Percentiles rank a stretch among this genome's conserved stretches.
Conservation (phyloP, 192 early-diverging fungal genomes). For the Gigaspora rosea region DNA sequence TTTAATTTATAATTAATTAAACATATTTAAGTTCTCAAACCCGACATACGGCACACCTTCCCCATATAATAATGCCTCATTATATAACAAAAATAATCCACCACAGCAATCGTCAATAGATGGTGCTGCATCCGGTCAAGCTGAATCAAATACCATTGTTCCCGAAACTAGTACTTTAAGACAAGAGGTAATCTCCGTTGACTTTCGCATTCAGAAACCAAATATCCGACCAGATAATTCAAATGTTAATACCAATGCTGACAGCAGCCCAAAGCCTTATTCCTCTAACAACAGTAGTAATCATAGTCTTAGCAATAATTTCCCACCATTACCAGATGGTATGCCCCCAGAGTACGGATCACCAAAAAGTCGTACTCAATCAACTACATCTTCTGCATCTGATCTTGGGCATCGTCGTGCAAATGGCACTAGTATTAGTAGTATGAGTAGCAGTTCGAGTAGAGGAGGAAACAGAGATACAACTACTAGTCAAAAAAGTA, state of each 20-base stretch:
- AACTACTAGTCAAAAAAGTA: constrained; percentile 20
- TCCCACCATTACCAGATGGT: constrained; percentile 14
- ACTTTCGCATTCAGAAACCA: constrained; percentile 24
- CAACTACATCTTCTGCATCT: constrained; percentile 21
- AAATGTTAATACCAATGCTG: neutral
- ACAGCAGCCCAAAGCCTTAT: neutral
- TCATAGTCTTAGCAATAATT: constrained; percentile 13
- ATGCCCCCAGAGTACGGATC: constrained; percentile 20
- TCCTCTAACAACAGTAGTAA: constrained; percentile 2
- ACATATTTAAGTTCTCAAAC: neutral
- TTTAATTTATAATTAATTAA: too few species aligned
- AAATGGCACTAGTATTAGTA: constrained; percentile 34
- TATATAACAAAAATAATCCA: neutral
- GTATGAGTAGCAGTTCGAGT: constrained; percentile 28
- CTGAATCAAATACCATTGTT: constrained; percentile 26
- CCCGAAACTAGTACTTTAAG: constrained; percentile 24
- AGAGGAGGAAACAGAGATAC: constrained; percentile 26
- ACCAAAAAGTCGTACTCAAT: constrained; percentile 30
- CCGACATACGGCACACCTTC: neutral
- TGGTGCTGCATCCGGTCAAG: constrained; percentile 5
- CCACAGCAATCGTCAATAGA: neutral
- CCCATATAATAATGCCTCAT: neutral
- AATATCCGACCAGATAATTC: constrained; percentile 20
- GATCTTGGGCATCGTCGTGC: constrained; percentile 26
- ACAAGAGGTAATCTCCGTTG: constrained; percentile 19